Evolutionary conservation across 208 protist genomes (phyloP).

Genomic region (Crithidia thermophila): DNA sequence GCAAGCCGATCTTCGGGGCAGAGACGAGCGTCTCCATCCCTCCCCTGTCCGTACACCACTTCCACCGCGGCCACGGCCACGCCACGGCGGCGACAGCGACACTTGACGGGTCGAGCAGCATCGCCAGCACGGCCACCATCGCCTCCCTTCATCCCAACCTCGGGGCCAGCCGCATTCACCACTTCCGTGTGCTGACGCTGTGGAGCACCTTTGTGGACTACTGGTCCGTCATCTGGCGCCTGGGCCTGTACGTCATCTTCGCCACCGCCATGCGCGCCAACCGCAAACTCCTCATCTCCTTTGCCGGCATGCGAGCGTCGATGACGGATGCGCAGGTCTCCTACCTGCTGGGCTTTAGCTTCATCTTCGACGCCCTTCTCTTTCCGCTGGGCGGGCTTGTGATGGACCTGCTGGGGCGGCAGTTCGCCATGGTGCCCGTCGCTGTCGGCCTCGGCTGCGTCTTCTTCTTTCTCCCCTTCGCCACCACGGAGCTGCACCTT

Average conservation of each 20-base stretch:
- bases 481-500: conserved; percentile 38
- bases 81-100: background rate
- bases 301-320: conserved; percentile 61
- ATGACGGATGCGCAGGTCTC: conserved; percentile 74
- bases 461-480: conserved; percentile 64
- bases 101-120: background rate
- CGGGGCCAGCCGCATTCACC: conserved; percentile 19
- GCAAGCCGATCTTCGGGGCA: conserved; percentile 12
- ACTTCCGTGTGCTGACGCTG: conserved; percentile 33
- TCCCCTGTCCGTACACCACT: background rate
- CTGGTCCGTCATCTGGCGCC: conserved; percentile 71
- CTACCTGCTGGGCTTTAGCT: conserved; percentile 71
- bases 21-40: conserved; percentile 14
- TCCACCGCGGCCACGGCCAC: background rate
- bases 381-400: conserved; percentile 83
- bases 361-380: conserved; percentile 72
- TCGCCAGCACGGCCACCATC: background rate
- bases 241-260: conserved; percentile 79
- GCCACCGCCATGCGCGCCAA: conserved; percentile 69
- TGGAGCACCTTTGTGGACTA: conserved; percentile 57
- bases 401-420: conserved; percentile 65
- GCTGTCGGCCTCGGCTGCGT: conserved; percentile 49
- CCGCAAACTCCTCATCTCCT: conserved; percentile 80
- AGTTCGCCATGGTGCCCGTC: conserved; percentile 64
- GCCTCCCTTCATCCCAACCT: conserved; percentile 25